These are phyloP conservation scores for Candida saitoana DNA, from an alignment of 805 yeast genomes.

Conservation along the genomic window DNA sequence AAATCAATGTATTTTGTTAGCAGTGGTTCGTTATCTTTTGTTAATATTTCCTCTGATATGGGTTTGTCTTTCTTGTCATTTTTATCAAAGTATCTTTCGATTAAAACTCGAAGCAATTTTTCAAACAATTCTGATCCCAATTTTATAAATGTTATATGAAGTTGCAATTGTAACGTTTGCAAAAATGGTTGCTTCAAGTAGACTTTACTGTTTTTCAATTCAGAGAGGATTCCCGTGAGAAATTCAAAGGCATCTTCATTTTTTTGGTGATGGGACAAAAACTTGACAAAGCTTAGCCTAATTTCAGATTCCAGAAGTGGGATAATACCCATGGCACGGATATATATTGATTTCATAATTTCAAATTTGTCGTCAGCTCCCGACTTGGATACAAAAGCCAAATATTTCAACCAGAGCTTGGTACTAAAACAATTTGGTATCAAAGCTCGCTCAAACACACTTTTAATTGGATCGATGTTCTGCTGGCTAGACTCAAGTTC, in stretches of 20 bases:
- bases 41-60: neutral
- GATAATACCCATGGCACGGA: conserved; percentile 45
- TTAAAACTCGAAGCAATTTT: conserved; percentile 15
- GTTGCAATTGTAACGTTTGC: conserved; percentile 1
- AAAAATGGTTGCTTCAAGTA: conserved; percentile 6
- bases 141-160: conserved; percentile 9
- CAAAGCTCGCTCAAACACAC: conserved; percentile 69
- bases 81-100: conserved; percentile 16
- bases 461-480: conserved; percentile 26
- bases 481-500: conserved; percentile 34
- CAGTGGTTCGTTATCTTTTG: neutral
- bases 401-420: conserved; percentile 65
- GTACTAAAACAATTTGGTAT: conserved; percentile 61
- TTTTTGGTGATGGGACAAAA: conserved; percentile 16
- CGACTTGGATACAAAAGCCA: conserved; percentile 45
- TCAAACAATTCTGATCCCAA: conserved; percentile 12
- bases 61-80: conserved; percentile 14
- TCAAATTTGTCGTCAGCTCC: conserved; percentile 17
- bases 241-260: conserved; percentile 23
- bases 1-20: conserved; percentile 7
- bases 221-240: conserved; percentile 21
- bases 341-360: conserved; percentile 42
- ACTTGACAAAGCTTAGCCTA: conserved; percentile 23
- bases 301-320: conserved; percentile 24
- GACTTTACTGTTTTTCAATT: conserved; percentile 7